Conservation (phyloP, 2,329 filamentous ascomycete species). For the Cladosporium sp. region DNA sequence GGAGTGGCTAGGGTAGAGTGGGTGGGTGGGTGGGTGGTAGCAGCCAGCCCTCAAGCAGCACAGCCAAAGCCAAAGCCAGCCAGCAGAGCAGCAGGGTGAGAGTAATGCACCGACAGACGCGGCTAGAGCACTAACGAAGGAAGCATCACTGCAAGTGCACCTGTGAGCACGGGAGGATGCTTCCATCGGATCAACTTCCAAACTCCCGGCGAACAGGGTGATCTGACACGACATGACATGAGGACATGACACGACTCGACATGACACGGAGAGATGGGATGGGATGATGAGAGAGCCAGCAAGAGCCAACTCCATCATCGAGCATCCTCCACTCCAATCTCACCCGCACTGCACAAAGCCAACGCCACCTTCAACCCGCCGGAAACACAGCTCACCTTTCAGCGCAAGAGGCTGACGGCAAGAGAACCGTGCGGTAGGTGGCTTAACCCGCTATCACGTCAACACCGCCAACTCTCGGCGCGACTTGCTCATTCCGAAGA, state of each 20-base stretch:
- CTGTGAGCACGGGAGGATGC: background rate
- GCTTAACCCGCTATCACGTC: background rate
- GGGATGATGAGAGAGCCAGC: background rate
- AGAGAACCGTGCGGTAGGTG: background rate
- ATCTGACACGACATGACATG: background rate
- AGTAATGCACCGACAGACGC: background rate
- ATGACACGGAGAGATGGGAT: too few species aligned
- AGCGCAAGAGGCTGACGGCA: background rate
- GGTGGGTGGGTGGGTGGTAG: background rate
- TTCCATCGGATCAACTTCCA: background rate
- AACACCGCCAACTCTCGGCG: conserved; percentile 10
- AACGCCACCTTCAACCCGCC: conserved; percentile 2
- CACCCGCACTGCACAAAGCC: background rate
- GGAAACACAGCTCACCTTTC: too few species aligned
- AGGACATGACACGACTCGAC: background rate
- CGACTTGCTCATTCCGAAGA: conserved; percentile 6
- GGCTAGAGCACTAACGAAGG: too few species aligned
- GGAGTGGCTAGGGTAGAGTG: background rate
- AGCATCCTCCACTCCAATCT: background rate
- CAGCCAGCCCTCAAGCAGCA: background rate
- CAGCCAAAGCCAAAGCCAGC: conserved; percentile 1
- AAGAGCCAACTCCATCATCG: background rate
- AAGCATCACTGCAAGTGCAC: background rate
- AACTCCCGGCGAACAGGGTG: background rate
- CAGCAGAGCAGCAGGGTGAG: background rate